These are phyloP conservation scores for Meredithiella fracta DNA, from an alignment of 2,329 filamentous ascomycete species.

Conservation along the genomic window DNA sequence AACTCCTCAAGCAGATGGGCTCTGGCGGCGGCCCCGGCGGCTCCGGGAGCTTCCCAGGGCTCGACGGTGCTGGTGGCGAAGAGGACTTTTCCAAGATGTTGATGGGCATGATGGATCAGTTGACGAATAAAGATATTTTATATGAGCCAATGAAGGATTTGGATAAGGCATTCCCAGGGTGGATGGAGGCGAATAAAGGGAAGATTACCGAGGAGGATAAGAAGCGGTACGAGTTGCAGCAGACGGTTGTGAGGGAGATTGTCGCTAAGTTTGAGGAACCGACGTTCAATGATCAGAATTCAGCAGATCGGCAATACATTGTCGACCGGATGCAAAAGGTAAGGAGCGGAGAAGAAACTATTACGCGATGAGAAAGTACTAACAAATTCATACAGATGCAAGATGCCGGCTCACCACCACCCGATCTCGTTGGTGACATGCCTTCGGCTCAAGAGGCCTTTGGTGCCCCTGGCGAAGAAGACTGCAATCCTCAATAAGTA, in stretches of 20 bases:
- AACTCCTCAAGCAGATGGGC: constrained; percentile 81
- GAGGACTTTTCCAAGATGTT: constrained; percentile 91
- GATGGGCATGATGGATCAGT: constrained; percentile 95
- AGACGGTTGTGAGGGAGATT: constrained; percentile 66
- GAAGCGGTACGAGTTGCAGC: constrained; percentile 67
- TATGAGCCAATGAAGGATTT: constrained; percentile 99
- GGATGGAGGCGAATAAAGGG: constrained; percentile 63
- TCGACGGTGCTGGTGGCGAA: constrained; percentile 38
- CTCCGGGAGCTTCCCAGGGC: constrained; percentile 24
- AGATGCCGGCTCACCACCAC: constrained; percentile 75
- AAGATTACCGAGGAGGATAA: constrained; percentile 54
- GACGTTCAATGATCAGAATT: constrained; percentile 66
- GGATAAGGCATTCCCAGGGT: constrained; percentile 76
- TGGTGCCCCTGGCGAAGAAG: constrained; percentile 40
- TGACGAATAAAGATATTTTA: constrained; percentile 94
- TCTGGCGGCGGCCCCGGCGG: constrained; percentile 37
- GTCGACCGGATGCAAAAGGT: constrained; percentile 98
- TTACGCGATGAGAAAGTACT: not conserved
- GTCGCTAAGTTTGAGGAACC: constrained; percentile 73
- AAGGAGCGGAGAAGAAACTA: constrained; percentile 19
- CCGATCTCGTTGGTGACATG: constrained; percentile 83
- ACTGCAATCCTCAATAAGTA: constrained; percentile 42
- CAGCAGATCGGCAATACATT: constrained; percentile 73
- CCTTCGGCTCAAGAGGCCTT: constrained; percentile 61
- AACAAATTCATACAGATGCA: constrained; percentile 56